Base-by-base conservation (phyloP, 1,139 yeast genomes). In the Magnusiomyces clavatus region DNA sequence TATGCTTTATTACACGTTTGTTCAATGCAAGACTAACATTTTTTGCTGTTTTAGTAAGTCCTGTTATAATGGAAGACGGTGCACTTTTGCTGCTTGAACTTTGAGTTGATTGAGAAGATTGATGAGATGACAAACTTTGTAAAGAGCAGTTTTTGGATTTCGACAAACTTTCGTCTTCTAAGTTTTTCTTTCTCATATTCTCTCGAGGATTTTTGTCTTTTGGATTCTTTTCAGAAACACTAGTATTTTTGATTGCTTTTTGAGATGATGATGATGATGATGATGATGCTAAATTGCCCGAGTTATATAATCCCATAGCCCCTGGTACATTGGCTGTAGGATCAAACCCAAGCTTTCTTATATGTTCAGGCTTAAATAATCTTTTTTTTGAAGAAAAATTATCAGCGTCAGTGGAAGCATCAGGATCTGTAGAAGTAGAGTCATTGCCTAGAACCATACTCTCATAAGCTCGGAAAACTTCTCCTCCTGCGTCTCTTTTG, bases 301-400 rank as follows among this genome's bases (percentile, higher is more conserved):
- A 39, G 6, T 37, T 11, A 13, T 39, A 12, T 39, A n/a, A 19
- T 16, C 17, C 42, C 42, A 16, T 39, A 4, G 19, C 20, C 19
- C 31, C 31, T 24, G 8, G 4, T 5, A 24, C 31, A 11, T 24
- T 6, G 12, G 39, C 37, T 11, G 67, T 58, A 1, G 71, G 71
- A 49, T 67, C 64, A 49, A 66, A 68, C 5, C 71, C 71, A 20
- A 68, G 57, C 37, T 57, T 55, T 5, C 69, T 61, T 16, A 66
- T 55, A 47, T 60, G 66, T 47, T 63, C 60, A 1, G 70, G 61
- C 10, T 64, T 58, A 53, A 65, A 61, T 14, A 52, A 12, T 8
- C 44, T 41, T 8, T 6, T 2, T 12, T 11, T 19, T 2, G 17
- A 34, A 43, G 35, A n/a, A 19, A 12, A 31, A 16, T n/a, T 19